Conservation (phyloP, 2,329 filamentous ascomycete species). For the Metarhizium guizhouense region DNA sequence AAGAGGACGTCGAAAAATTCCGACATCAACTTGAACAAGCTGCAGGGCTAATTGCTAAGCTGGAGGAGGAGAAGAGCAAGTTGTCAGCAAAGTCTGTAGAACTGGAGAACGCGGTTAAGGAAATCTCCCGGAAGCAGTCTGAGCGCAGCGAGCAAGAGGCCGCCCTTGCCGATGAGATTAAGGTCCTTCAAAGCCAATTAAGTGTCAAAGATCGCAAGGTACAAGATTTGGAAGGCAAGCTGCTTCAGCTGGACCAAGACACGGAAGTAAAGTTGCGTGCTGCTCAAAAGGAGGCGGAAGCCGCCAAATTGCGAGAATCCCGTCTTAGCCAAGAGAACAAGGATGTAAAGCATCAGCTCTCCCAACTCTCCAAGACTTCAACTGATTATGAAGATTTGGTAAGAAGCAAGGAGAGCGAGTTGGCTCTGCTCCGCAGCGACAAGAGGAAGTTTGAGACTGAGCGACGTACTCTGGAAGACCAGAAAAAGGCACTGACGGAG, state of each 20-base stretch:
- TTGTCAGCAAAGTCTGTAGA: conserved; percentile 58
- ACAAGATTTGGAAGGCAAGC: conserved; percentile 74
- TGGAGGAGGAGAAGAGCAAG: conserved; percentile 79
- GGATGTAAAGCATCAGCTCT: conserved; percentile 74
- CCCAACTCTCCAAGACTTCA: conserved; percentile 80
- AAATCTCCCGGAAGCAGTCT: conserved; percentile 61
- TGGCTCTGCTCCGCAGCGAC: conserved; percentile 76
- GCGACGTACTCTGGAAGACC: conserved; percentile 66
- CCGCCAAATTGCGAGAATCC: conserved; percentile 63
- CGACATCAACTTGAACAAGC: conserved; percentile 85
- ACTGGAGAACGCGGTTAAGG: conserved; percentile 62
- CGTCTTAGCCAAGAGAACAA: conserved; percentile 73
- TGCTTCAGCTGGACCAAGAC: conserved; percentile 81
- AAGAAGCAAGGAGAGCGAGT: conserved; percentile 86
- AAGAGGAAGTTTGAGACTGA: conserved; percentile 77
- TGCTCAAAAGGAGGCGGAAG: conserved; percentile 71
- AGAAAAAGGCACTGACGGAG: conserved; percentile 59
- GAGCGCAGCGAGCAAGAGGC: conserved; percentile 70
- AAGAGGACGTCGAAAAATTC: conserved; percentile 72
- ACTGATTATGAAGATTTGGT: conserved; percentile 94
- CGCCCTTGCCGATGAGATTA: conserved; percentile 71
- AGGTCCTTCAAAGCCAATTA: conserved; percentile 85
- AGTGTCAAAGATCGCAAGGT: conserved; percentile 82
- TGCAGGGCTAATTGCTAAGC: conserved; percentile 70
- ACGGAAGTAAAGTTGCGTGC: conserved; percentile 74